phyloP scores from a whole-genome alignment of 495 filamentous ascomycete species.

The Clavariopsis aquatica region DNA sequence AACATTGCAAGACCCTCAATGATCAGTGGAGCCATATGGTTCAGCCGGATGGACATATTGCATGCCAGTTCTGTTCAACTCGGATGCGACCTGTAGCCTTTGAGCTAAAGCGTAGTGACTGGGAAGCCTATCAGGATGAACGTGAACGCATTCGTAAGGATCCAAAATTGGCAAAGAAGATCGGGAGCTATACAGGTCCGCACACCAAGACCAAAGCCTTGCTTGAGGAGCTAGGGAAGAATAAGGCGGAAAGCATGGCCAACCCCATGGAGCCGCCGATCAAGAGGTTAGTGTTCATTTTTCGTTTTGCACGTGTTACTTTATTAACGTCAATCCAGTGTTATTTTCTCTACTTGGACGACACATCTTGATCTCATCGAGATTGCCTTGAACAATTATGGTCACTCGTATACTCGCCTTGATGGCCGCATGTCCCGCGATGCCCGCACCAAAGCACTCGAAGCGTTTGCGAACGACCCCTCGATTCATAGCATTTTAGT shows the following conservation, averaged over 20 bases:
- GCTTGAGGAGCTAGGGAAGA: constrained; percentile 62
- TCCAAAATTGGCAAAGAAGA: constrained; percentile 58
- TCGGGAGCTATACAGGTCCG: constrained; percentile 75
- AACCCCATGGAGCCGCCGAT: constrained; percentile 64
- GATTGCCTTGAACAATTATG: constrained; percentile 69
- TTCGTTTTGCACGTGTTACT: no score
- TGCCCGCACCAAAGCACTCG: constrained; percentile 69
- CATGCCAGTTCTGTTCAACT: constrained; percentile 68
- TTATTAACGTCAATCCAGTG: no score
- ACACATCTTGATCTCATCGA: constrained; percentile 92
- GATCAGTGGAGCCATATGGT: constrained; percentile 28
- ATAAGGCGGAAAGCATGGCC: constrained; percentile 59
- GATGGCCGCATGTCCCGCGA: constrained; percentile 82
- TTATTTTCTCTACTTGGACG: constrained; percentile 94
- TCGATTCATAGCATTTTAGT: constrained; percentile 78
- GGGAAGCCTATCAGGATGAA: constrained; percentile 60
- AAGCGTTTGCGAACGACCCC: constrained; percentile 72
- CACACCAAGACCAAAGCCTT: constrained; percentile 88
- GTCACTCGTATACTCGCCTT: constrained; percentile 72
- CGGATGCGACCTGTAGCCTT: constrained; percentile 61
- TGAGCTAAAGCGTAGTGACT: constrained; percentile 64
- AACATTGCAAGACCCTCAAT: constrained; percentile 63
- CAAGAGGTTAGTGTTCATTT: no score
- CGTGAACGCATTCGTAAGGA: constrained; percentile 50
- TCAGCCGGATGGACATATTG: constrained; percentile 46